Evolutionary conservation across 352 stramenopile genomes (phyloP).

Genomic region (Globisporangium parvum): DNA sequence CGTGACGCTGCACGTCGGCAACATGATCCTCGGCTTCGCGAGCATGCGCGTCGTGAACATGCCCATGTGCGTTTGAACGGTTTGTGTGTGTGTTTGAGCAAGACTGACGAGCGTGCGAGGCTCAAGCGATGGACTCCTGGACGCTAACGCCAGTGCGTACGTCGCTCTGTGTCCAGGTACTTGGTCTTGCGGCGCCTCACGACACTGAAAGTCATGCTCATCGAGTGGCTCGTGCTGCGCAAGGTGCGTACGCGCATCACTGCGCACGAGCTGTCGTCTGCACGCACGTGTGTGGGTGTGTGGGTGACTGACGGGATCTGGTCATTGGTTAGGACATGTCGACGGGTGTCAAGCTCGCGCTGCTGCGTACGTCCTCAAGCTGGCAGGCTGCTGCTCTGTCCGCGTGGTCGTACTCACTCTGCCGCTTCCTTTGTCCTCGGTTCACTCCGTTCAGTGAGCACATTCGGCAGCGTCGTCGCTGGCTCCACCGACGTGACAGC

Average conservation of each 20-base stretch:
- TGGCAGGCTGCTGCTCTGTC: neutral
- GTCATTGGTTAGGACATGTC: slow-evolving; percentile 26
- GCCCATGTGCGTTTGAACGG: slow-evolving; percentile 42
- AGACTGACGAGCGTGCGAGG: no score
- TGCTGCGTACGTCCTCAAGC: slow-evolving; percentile 33
- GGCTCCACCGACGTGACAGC: slow-evolving; percentile 46
- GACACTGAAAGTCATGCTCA: slow-evolving; percentile 70
- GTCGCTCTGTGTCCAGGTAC: slow-evolving; percentile 24
- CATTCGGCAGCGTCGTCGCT: slow-evolving; percentile 47
- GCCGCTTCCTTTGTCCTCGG: no score
- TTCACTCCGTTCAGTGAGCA: slow-evolving; percentile 54
- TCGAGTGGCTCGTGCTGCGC: slow-evolving; percentile 67
- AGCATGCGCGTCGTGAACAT: slow-evolving; percentile 67
- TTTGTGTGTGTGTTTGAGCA: no score
- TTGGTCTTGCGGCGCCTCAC: slow-evolving; percentile 61
- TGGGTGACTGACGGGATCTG: neutral
- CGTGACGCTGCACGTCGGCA: slow-evolving; percentile 44
- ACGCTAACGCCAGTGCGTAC: neutral
- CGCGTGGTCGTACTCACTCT: no score
- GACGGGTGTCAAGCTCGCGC: slow-evolving; percentile 41
- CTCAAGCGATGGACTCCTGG: no score
- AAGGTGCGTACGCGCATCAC: slow-evolving; percentile 23
- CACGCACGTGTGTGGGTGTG: no score
- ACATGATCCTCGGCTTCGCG: slow-evolving; percentile 62
- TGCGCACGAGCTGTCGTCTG: neutral